Conservation (phyloP, 495 filamentous ascomycete species). For the Podospora bellae-mahoneyi region DNA sequence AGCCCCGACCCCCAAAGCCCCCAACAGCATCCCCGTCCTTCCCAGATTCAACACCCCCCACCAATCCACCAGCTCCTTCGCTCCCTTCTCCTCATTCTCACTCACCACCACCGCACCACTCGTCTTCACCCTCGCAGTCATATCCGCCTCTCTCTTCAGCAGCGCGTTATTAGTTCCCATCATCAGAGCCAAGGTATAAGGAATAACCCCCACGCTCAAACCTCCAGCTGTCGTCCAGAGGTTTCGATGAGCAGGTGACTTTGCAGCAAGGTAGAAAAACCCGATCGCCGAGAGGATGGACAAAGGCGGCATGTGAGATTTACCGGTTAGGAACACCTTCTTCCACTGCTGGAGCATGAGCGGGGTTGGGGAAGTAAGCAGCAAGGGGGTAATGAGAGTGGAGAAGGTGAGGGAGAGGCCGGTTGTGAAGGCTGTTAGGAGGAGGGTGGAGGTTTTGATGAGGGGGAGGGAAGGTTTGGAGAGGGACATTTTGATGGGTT, state of each 20-base stretch:
- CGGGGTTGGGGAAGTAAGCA: slow-evolving; percentile 51
- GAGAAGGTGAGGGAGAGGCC: slow-evolving; percentile 45
- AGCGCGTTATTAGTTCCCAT: slow-evolving; percentile 43
- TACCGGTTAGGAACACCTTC: slow-evolving; percentile 35
- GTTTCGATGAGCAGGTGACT: not conserved
- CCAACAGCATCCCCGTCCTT: slow-evolving; percentile 33
- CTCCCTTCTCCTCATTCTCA: slow-evolving; percentile 22
- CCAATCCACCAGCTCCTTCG: slow-evolving; percentile 49
- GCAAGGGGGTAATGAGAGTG: slow-evolving; percentile 44
- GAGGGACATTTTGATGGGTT: not conserved
- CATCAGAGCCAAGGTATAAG: slow-evolving; percentile 50
- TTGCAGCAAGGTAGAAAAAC: slow-evolving; percentile 44
- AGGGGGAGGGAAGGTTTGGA: slow-evolving; percentile 34
- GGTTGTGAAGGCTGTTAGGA: slow-evolving; percentile 41
- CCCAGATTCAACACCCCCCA: slow-evolving; percentile 56
- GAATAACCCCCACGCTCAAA: slow-evolving; percentile 43
- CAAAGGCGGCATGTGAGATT: slow-evolving; percentile 32
- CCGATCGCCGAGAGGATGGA: slow-evolving; percentile 31
- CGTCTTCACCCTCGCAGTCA: slow-evolving; percentile 20
- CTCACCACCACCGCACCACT: slow-evolving; percentile 11
- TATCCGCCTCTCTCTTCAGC: slow-evolving; percentile 31
- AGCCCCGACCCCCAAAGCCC: slow-evolving; percentile 21
- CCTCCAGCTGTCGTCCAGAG: slow-evolving; percentile 33
- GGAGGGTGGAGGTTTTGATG: slow-evolving; percentile 47
- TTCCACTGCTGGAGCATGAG: slow-evolving; percentile 53